Evolutionary conservation across 371 early-diverging fungal genomes (phyloP), one percentile per base, ranked within the genome.

Genomic region (Blyttiomyces sp.): DNA sequence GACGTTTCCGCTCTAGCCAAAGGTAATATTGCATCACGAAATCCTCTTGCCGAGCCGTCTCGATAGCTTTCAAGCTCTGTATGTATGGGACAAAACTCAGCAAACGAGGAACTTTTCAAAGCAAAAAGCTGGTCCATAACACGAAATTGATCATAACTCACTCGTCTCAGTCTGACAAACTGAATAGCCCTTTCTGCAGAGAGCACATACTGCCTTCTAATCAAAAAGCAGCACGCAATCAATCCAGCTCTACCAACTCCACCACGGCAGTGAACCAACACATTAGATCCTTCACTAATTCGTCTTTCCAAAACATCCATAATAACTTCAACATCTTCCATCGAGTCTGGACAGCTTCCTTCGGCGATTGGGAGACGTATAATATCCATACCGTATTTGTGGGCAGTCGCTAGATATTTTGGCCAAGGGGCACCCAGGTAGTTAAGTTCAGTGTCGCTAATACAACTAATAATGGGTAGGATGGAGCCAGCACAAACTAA

Each of bases 161-260:
- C 64, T 39, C 87, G 54, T 42, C 85, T 69, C 36, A 74, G 57
- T 57, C 88, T 66, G 2, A 88, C 73, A 49, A 75, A 70, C 21
- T 62, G 68, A 24, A 88, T 79, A 6, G 85, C 81, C 26, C 76
- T 71, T 46, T 77, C 80, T 4, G 84, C 83, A 0, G 71, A 61
- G 31, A 54, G 49, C 59, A 81, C 84, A 33, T 77, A 77, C 13
- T 70, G 63, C 35, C 75, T 79, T 34, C 81, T 71, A n/a, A 90
- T 55, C 34, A 90, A 54, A 80, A 84, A 87, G 54, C 90, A 90
- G 53, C 86, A 87, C 3, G 88, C 90, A 45, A 90, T 77, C 34
- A 90, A 61, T 2, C 88, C 90, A 6, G 90, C 90, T 34, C 90
- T 70, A 13, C 90, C 90, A 11, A 90, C 86, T 36, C 89, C 91